Base-by-base conservation (phyloP, 768 basidiomycete species). In the Pisolithus albus region DNA sequence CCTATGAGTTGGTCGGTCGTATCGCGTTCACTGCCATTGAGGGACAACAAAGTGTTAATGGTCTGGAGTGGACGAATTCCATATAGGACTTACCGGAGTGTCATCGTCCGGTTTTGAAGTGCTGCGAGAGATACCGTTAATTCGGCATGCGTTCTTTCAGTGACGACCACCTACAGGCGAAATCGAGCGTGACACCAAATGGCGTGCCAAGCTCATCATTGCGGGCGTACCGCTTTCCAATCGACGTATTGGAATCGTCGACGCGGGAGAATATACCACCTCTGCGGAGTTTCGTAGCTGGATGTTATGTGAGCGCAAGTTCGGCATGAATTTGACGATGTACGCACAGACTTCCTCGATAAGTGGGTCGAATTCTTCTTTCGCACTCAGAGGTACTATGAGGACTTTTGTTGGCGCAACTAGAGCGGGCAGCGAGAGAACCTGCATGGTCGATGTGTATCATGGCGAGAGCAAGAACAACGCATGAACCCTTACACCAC, bases 181-280 rank as follows among this genome's bases (percentile, higher is more conserved):
- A 97, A 70, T 97, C 95, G 51, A 98, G 77, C 1, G 96, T 99
- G 52, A 95, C 78, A 46, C 95, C 96, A 69, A 87, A 99, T 1
- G 96, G 96, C 28, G 96, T 98, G 56, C 96, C 96, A 42, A 99
- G 80, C 72, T 98, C 96, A 70, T 99, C 96, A 70, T 98, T 99
- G 52, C 96, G 82, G 11, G 96, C 84, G 71, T 98, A 98, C 13
- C 95, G 92, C 72, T 90, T 94, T 39, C 96, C 96, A 63, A 98
- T 98, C 7, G 91, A 86, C 32, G 88, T 84, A 60, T 86, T 89
- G 21, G 94, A 98, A 65, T 98, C 95, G 66, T 98, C 96, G 3
- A 98, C 94, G 47, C 93, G 81, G 45, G 90, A 86, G 64, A 92
- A 91, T 49, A 98, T 80, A 54, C 96, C 95, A 7, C 86, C 86